Base-by-base conservation (phyloP, 805 yeast genomes). In the Wickerhamiella lipophila region DNA sequence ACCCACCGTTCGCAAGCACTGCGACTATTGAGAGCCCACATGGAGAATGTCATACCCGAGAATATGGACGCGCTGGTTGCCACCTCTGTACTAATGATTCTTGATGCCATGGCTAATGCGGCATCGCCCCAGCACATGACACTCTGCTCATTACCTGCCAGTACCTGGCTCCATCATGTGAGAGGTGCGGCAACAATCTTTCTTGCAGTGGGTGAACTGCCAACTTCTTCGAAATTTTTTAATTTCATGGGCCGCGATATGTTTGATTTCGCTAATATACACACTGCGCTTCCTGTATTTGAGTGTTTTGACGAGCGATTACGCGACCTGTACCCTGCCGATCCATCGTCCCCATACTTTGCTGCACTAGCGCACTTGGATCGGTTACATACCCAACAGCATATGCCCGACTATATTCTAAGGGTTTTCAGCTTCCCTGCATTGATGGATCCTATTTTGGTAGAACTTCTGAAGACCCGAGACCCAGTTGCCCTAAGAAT, bases 141-240 rank as follows among this genome's bases (percentile, higher is more conserved):
- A 4, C 70, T 78, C 2, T 62, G 61, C 49, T 79, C 87, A 2
- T 64, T 87, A 50, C 94, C 96, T 1, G 88, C 96, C 2, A 79
- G 92, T 3, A 95, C 96, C 0, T 89, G 97, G 97, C 79, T 89
- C 50, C 92, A 85, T 69, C 96, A 89, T 60, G 96, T 89, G 11
- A 83, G 92, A 57, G 97, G 96, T 27, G 95, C 96, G 0, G 96
- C 96, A 5, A 88, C 96, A 0, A 89, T 89, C 48, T 70, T 89
- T 46, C 83, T 95, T 1, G 95, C 96, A 0, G 95, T 88, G n/a
- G 86, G 96, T 87, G 96, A 95, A 3, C 68, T 87, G 45, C 79
- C 80, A 42, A 79, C 77, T 42, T 70, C 73, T 12, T 80, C 86
- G 2, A 64, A 82, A 49, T 81, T 81, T 60, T 75, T 77, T 58